Base-by-base conservation (phyloP, 2,329 filamentous ascomycete genomes). In the Echinosphaeria canescens region DNA sequence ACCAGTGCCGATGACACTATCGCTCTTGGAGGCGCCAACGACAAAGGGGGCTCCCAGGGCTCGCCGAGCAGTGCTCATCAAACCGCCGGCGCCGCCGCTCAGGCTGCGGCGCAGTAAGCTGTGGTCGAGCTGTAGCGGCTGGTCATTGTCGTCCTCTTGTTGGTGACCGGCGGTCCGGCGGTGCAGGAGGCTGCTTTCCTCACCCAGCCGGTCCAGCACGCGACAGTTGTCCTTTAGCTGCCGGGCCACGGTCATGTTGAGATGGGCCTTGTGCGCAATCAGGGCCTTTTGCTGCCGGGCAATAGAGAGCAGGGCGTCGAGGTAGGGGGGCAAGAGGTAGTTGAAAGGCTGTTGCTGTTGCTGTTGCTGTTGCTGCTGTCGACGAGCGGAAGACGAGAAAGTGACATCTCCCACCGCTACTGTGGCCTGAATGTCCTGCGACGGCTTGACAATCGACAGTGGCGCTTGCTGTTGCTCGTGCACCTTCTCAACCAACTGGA, bases 181-280 rank as follows among this genome's bases (percentile, higher is more conserved):
- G 5, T 31, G 30, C 10, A 75, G 51, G 11, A 75, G 47, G 33
- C 69, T 64, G 36, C 68, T 74, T 38, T 73, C 67, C 26, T 73
- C 60, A 9, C 58, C 54, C 3, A 74, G 47, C 30, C 57, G 62
- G 26, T 56, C 53, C 6, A 74, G 46, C 2, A 47, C 40, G 39
- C 62, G 56, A 27, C 49, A 48, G 10, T 53, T 51, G 9, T 65
- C 57, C 31, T 59, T 58, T 13, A 52, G 48, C 33, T 68, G 56
- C 33, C 53, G 60, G 13, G 52, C 41, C 10, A 75, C 43, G 11
- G 49, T 41, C 11, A 50, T 40, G 30, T 55, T 62, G 25, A 69
- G 46, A 38, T 72, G 57, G 0, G 64, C 54, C 35, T 69, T 72
- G 34, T 72, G 61, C 17, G 59, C 46, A 24, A 70, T 62, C 15